Evolutionary conservation across 176 grass and related monocot genomes (phyloP).

Genomic region (Phoenix dactylifera): DNA sequence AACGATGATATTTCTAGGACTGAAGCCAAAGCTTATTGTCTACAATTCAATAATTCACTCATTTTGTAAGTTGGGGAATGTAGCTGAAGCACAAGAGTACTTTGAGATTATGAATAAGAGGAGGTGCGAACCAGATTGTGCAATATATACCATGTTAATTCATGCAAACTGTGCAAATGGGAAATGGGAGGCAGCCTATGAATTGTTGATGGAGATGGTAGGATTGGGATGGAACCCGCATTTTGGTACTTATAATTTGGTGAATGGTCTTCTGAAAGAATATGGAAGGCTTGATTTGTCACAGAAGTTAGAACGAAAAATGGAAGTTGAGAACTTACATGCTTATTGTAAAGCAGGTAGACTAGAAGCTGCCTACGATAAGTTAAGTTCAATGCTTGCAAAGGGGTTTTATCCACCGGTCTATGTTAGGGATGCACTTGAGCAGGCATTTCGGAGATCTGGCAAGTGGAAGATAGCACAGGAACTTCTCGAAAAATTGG

Average conservation of each 20-base stretch:
- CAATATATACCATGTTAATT: slow-evolving; percentile 11
- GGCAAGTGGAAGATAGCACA: slow-evolving; percentile 7
- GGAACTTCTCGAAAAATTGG: not conserved
- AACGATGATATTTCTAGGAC: slow-evolving; percentile 3
- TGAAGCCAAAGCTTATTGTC: slow-evolving; percentile 4
- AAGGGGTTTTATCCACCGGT: slow-evolving; percentile 9
- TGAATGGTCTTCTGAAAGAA: slow-evolving; percentile 6
- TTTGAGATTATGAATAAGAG: slow-evolving; percentile 16
- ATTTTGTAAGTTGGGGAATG: slow-evolving; percentile 12
- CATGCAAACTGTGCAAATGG: slow-evolving; percentile 11
- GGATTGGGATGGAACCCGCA: slow-evolving; percentile 1
- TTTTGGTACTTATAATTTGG: slow-evolving; percentile 4
- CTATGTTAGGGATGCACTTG: slow-evolving; percentile 20
- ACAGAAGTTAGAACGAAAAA: slow-evolving; percentile 18
- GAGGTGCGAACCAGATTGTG: slow-evolving; percentile 8
- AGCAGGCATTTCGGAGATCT: slow-evolving; percentile 8
- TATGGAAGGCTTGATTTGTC: slow-evolving; percentile 10
- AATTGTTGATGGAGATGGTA: slow-evolving; percentile 18
- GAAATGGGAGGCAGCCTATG: slow-evolving; percentile 2
- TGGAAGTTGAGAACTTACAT: slow-evolving; percentile 7
- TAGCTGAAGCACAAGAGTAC: slow-evolving; percentile 6
- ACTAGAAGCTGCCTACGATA: slow-evolving; percentile 11
- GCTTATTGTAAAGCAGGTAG: slow-evolving; percentile 15
- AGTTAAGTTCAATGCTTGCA: slow-evolving; percentile 13
- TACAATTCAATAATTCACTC: slow-evolving; percentile 10